Evolutionary conservation across 352 stramenopile genomes (phyloP), one percentile per base, ranked within the genome.

Genomic region (Globisporangium radiosum): DNA sequence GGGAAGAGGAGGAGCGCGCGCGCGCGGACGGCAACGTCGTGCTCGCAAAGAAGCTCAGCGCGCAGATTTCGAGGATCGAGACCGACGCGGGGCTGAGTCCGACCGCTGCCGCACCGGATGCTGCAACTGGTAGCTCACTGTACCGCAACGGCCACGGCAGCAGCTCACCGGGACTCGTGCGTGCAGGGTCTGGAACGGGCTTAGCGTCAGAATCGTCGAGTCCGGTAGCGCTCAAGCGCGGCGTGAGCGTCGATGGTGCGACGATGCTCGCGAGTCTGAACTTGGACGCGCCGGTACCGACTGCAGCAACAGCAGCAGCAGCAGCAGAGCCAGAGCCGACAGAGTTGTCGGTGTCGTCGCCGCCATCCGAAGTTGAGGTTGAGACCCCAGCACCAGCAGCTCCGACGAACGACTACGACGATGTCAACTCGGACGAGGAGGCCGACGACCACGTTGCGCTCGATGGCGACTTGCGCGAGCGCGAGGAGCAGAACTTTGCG

Each of bases 401-500:
- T 25, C 19, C 19, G 43, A 53, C 47, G 50, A 89, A 92, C 63
- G 80, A 90, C 55, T 90, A 92, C 54, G 79, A 81, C 36, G 85
- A 94, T 54, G 78, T 90, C 39, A 85, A 90, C 63, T 83, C 72
- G 55, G 84, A 93, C 48, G 81, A 90, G 54, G 84, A 93, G 54
- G 84, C 80, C 7, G 85, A 92, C 39, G 85, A 92, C 45, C 80
- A 88, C 5, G 79, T 92, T 57, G 70, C 80, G 42, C 68, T 88
- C 70, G 84, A 68, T 45, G 85, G 92, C 54, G 85, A 92, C 53
- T 68, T 94, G 36, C 79, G 83, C 9, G 83, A 89, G 47, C 70
- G 88, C 44, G 81, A 92, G 54, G 82, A 94, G 58, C 85, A 87
- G 67, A 94, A 94, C 75, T 87, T 92, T 78, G 83, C 81, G 44